These are phyloP conservation scores for Pistacia vera DNA, from an alignment of 345 rosid genomes.

Conservation along the genomic window DNA sequence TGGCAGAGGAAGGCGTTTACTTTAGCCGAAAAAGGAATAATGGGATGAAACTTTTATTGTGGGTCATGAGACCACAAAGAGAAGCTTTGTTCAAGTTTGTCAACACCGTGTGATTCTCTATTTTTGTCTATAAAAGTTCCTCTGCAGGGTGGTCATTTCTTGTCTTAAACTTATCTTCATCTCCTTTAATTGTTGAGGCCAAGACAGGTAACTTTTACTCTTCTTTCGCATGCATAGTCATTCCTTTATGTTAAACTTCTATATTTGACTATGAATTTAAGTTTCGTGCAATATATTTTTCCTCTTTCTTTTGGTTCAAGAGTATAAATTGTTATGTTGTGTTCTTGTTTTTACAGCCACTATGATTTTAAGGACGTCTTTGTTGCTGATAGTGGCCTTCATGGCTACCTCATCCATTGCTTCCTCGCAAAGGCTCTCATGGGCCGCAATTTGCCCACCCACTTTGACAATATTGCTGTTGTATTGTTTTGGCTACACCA, in stretches of 20 bases:
- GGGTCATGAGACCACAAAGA: background rate
- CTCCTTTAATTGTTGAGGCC: background rate
- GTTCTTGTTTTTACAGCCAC: constrained; percentile 9
- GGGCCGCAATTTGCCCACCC: background rate
- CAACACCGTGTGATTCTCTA: background rate
- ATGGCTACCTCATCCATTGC: constrained; percentile 33
- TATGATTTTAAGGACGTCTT: constrained; percentile 27
- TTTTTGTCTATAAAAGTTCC: constrained; percentile 12
- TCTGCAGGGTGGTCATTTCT: background rate
- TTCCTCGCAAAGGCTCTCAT: background rate
- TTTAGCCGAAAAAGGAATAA: background rate
- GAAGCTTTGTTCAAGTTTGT: background rate
- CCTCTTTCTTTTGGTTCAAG: background rate
- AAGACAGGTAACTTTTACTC: background rate
- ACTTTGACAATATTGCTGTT: background rate
- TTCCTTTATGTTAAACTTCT: background rate
- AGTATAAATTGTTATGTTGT: background rate
- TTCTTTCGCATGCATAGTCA: background rate
- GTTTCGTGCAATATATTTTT: background rate
- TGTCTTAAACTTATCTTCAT: background rate
- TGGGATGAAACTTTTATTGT: background rate
- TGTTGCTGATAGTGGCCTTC: constrained; percentile 25
- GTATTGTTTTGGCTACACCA: background rate
- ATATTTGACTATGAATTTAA: background rate
- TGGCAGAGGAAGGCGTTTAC: constrained; percentile 2